Evolutionary conservation across 768 basidiomycete species (phyloP), one percentile per base, ranked within the genome.

Genomic region (Trametes villosa): DNA sequence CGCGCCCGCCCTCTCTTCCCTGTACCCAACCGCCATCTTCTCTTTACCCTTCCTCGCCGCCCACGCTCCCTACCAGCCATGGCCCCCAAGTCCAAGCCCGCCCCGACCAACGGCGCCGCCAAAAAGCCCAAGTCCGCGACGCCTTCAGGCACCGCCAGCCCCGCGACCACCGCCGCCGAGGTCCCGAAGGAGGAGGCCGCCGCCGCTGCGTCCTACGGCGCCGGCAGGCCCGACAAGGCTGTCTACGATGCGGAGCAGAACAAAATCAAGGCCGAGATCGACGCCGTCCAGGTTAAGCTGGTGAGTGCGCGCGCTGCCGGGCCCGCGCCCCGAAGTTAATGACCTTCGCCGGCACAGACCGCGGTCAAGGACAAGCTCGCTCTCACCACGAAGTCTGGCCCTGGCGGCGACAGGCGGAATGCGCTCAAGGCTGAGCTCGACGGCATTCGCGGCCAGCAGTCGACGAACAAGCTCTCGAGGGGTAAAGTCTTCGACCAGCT

Each of bases 241-340:
- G 78, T 75, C n/a, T 90, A 90, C 72, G 92, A 97, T 53, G 82
- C 80, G 9, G 94, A 98, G 77, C 93, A 96, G 76, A 87, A 90
- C 53, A 85, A 75, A 69, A 78, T 96, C 65, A 94, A 90, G 75
- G 76, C 81, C 26, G 90, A 95, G 70, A 96, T 98, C 68, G 95
- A 96, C 60, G 80, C 77, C 47, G 74, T 94, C 49, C 93, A 97
- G 75, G 75, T 74, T 22, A 89, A 92, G 74, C 76, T 95, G 61
- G 96, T 94, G 68, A 71, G 93, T 83, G 46, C 46, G 34, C 45
- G 50, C 22, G 31, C 36, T 24, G 36, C 48, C 41, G 27, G 48
- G 53, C 30, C 27, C 51, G 26, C 29, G 48, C 47, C 46, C 51
- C 31, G 45, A 61, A 55, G 22, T 57, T 24, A 53, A 53, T 26